Base-by-base conservation (phyloP, 139 green algal genomes). In the Micractinium sp. region DNA sequence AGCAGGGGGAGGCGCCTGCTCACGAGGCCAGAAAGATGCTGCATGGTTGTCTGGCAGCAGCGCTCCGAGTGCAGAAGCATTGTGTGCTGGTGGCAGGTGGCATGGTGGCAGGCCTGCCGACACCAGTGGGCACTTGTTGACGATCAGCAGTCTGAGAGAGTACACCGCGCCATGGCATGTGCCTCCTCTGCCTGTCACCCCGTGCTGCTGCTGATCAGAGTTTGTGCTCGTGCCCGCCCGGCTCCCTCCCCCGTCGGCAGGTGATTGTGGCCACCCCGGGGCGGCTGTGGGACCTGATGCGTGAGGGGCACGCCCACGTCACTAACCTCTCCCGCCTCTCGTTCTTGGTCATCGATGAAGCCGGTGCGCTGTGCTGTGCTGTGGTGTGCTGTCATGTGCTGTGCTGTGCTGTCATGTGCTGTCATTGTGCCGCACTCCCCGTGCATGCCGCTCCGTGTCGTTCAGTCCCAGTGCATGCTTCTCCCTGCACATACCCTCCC, bases 181-280 rank as follows among this genome's bases (percentile, higher is more conserved):
- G 47, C 47, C 47, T 9, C 47, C 47, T 3, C 63, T 71, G 22
- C 63, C 63, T 71, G 9, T 2, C 63, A 71, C 22, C 20, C 20
- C 20, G 63, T 12, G 63, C 47, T 71, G 9, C 2, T 71, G 9
- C 63, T 71, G 20, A 71, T 25, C 63, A 71, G 63, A 25, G 18
- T 5, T 2, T 27, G 63, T 16, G 63, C 63, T 12, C 9, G 20
- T 25, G 63, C 63, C 20, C 63, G 63, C 63, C 20, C 63, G 20
- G 2, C 63, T 71, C 63, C 63, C 63, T 25, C 56, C 2, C 33
- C 33, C 36, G 13, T 56, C 0, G 66, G 35, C 53, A 89, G 41
- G 91, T 99, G 12, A 92, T 99, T 53, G 97, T 99, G 63, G 98
- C 95, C 33, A 99, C 98, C 0, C 98, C 98, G 0, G 98, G 98